A percentile compares a stretch with the other conserved stretches of the same genome.
These are phyloP conservation scores for Eragrostis nindensis DNA, from an alignment of 176 grass and related monocot genomes.

Conservation along the genomic window DNA sequence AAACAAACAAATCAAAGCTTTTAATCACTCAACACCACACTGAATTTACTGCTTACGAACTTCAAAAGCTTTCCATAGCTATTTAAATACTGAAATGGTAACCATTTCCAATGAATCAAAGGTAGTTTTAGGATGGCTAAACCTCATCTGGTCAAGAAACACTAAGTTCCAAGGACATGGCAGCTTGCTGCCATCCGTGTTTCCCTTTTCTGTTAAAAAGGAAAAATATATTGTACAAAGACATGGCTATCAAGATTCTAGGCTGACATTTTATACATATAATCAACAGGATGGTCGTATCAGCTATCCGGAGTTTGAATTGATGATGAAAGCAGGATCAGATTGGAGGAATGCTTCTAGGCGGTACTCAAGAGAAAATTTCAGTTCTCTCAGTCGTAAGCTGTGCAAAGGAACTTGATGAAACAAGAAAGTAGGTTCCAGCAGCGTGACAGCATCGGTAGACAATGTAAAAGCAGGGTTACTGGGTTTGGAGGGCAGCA, in stretches of 20 bases:
- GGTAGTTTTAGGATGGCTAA: not conserved
- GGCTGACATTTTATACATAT: constrained; percentile 42
- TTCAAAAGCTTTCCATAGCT: not conserved
- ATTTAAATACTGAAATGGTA: constrained; percentile 25
- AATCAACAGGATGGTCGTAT: constrained; percentile 87
- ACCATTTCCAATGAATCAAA: constrained; percentile 7
- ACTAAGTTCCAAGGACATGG: not conserved
- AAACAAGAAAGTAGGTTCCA: constrained; percentile 45
- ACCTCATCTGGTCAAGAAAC: not conserved
- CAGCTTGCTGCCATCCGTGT: not conserved
- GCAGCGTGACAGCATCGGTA: constrained; percentile 33
- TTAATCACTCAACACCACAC: not conserved
- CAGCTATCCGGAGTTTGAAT: constrained; percentile 81
- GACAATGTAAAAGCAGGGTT: constrained; percentile 43
- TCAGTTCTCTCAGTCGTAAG: constrained; percentile 66
- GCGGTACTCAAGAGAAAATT: constrained; percentile 60
- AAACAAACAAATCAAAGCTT: constrained; percentile 30
- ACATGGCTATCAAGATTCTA: constrained; percentile 9
- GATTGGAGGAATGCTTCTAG: constrained; percentile 85
- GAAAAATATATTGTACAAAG: not conserved
- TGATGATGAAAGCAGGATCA: constrained; percentile 93
- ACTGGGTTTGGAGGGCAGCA: constrained; percentile 16
- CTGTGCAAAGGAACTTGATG: constrained; percentile 58
- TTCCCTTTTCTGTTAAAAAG: not conserved
- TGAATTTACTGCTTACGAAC: constrained; percentile 4